Conservation (phyloP, 2,329 filamentous ascomycete genomes). For the Cadophora sp. region DNA sequence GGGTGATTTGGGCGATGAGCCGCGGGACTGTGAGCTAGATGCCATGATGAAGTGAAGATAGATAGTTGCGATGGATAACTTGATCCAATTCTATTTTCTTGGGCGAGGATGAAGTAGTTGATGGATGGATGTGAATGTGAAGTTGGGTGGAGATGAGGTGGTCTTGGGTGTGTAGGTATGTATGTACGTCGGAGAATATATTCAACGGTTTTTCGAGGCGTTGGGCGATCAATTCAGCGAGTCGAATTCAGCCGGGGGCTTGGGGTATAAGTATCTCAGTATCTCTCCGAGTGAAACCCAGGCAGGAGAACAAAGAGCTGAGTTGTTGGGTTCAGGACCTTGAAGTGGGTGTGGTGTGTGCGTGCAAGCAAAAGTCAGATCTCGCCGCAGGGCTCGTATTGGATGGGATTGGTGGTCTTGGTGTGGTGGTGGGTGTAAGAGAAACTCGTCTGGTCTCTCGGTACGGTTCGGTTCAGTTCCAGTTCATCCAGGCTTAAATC, state of each 20-base stretch:
- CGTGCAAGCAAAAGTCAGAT: slow-evolving; percentile 7
- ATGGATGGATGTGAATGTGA: background rate
- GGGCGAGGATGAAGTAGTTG: background rate
- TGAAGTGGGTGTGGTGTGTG: background rate
- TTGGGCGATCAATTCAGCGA: slow-evolving; percentile 15
- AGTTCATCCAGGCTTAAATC: slow-evolving; percentile 11
- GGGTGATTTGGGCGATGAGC: slow-evolving; percentile 49
- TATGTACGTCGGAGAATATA: slow-evolving; percentile 2
- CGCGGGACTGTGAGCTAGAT: slow-evolving; percentile 47
- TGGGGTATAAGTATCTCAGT: slow-evolving; percentile 3
- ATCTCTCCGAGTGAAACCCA: background rate
- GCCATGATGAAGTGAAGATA: slow-evolving; percentile 40
- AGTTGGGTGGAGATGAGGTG: background rate
- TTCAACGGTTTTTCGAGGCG: background rate
- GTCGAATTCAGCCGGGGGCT: background rate
- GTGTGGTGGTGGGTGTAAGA: background rate
- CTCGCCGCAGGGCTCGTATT: slow-evolving; percentile 3
- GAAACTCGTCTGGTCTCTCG: background rate
- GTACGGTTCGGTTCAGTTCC: too few species aligned
- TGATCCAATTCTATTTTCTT: background rate
- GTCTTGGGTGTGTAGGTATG: slow-evolving; percentile 3
- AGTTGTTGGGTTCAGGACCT: background rate
- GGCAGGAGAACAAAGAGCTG: background rate
- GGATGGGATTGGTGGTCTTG: background rate
- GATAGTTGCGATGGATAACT: background rate